These are phyloP conservation scores for Trichoderma pleuroti DNA, from an alignment of 2,329 filamentous ascomycete species.

Conservation along the genomic window DNA sequence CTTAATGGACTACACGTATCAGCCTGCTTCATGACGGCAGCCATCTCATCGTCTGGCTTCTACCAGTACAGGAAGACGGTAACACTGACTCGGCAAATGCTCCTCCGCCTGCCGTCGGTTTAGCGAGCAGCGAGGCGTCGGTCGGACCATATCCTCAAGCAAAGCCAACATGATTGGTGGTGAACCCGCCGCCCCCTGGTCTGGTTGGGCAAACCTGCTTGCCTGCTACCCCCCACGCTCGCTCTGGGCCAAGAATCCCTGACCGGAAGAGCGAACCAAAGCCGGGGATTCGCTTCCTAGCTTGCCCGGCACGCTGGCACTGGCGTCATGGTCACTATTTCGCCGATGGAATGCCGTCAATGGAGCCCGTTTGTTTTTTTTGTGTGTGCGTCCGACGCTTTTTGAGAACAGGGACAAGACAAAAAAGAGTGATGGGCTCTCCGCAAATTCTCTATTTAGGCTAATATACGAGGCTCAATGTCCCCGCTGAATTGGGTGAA, in stretches of 20 bases:
- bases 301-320: slow-evolving; percentile 7
- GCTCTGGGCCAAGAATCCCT: neutral
- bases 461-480: neutral
- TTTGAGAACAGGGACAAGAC: neutral
- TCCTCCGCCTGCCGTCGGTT: neutral
- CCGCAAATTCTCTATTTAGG: slow-evolving; percentile 12
- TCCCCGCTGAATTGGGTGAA: slow-evolving; percentile 15
- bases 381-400: neutral
- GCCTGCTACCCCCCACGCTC: slow-evolving; percentile 9
- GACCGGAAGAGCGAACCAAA: slow-evolving; percentile 7
- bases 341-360: slow-evolving; percentile 15
- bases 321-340: slow-evolving; percentile 11
- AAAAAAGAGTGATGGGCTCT: neutral
- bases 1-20: neutral
- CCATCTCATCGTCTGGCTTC: neutral
- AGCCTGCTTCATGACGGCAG: neutral
- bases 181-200: neutral
- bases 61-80: neutral
- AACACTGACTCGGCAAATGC: neutral
- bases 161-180: neutral
- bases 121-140: neutral
- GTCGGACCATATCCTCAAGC: neutral
- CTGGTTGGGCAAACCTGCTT: neutral
- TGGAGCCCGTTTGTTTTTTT: neutral
- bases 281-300: neutral